phyloP scores from a whole-genome alignment of 352 stramenopile species.

The Pythium apleroticum region DNA sequence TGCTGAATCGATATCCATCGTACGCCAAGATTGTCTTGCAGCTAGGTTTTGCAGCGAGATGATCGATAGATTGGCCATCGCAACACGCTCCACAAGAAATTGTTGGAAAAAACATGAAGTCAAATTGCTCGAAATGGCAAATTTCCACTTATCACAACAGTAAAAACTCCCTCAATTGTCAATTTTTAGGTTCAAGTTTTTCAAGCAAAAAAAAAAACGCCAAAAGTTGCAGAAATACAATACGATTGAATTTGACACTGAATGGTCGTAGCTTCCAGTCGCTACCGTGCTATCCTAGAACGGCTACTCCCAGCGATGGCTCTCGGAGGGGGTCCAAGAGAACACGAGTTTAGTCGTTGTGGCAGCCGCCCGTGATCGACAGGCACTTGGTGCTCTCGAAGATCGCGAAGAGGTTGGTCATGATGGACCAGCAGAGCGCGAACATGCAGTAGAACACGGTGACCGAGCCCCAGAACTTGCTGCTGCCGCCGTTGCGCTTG shows the following conservation, averaged over 20 bases:
- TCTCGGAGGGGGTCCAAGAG: too few relatives aligned
- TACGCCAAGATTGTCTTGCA: too few relatives aligned
- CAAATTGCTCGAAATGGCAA: too few relatives aligned
- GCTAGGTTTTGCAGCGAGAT: too few relatives aligned
- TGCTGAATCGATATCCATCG: too few relatives aligned
- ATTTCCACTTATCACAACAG: too few relatives aligned
- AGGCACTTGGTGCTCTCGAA: conserved; percentile 36
- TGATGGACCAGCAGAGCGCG: conserved; percentile 29
- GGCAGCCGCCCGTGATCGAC: conserved; percentile 27
- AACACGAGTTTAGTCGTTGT: conserved; percentile 6
- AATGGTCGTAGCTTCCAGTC: conserved; percentile 1
- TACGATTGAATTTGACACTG: not conserved
- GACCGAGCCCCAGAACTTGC: conserved; percentile 20
- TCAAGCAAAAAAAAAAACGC: too few relatives aligned
- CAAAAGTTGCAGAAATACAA: not conserved
- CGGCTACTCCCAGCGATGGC: not conserved
- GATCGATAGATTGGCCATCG: too few relatives aligned
- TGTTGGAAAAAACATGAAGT: too few relatives aligned
- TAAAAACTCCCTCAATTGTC: too few relatives aligned
- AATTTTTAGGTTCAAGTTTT: too few relatives aligned
- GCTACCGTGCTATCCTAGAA: not conserved
- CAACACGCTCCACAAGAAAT: too few relatives aligned
- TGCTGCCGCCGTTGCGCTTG: conserved; percentile 30
- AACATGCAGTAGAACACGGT: conserved; percentile 30
- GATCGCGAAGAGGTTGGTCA: conserved; percentile 34